Base-by-base conservation (phyloP, 345 rosid genomes). In the Sonneratia caseolaris region DNA sequence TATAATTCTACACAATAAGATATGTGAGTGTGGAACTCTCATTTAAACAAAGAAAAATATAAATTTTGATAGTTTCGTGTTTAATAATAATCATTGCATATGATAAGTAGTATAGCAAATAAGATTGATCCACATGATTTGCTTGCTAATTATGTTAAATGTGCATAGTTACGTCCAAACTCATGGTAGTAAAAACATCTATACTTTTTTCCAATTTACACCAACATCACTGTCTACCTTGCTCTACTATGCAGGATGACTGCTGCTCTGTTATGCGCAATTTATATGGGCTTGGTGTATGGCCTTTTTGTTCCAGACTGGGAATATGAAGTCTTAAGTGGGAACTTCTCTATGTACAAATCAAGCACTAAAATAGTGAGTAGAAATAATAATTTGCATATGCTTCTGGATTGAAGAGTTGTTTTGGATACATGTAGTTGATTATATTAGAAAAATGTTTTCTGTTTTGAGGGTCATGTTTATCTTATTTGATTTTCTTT, bases 251-350 rank as follows among this genome's bases (percentile, higher is more conserved):
- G 82, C 81, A 87, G 91, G 91, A 71, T 80, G 71, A 67, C 76
- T 77, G 77, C 83, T 72, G 48, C 77, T 55, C 66, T 78, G 1
- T 64, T 84, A 56, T 79, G 87, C 75, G 68, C 76, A 38, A 15
- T 79, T 66, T 84, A 86, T 71, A 76, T 80, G 77, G 74, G 80
- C 77, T 72, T 83, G 78, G 71, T 83, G 37, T 83, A 87, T 77
- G 86, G 86, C 70, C 86, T 87, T 70, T 79, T 73, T 81, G 83
- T 84, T 80, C 88, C 91, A 69, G 73, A 83, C 77, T 86, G 88
- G 91, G 78, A 76, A 75, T 86, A 78, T 74, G 84, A 83, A 74
- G 79, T 78, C 66, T 72, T 77, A 36, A 70, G 72, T 61, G 56
- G 66, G 35, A 68, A 71, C 72, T 37, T 66, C 36, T 78, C 55